Percentiles rank a stretch among this genome's conserved stretches.
phyloP scores from a whole-genome alignment of 2,329 filamentous ascomycete genomes.

The Cladosporium colombiae region DNA sequence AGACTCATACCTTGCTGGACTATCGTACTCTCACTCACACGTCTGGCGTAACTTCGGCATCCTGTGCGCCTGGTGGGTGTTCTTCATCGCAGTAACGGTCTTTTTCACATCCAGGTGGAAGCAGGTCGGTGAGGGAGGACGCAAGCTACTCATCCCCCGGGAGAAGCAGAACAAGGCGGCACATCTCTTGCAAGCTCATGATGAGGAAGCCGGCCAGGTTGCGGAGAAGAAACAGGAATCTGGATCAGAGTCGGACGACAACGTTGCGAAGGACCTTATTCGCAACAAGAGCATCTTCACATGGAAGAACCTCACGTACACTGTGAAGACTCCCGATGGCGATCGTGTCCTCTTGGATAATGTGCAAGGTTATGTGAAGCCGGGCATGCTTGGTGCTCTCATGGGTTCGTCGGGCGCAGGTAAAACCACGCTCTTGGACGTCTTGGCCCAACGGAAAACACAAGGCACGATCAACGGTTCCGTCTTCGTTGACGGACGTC shows the following conservation, averaged over 20 bases:
- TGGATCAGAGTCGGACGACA: constrained; percentile 8
- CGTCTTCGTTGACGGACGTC: constrained; percentile 47
- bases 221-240: background rate
- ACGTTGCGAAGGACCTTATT: constrained; percentile 49
- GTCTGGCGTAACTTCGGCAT: constrained; percentile 66
- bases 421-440: constrained; percentile 43
- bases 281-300: constrained; percentile 73
- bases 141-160: constrained; percentile 60
- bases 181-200: constrained; percentile 22
- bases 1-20: constrained; percentile 61
- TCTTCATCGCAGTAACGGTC: constrained; percentile 62
- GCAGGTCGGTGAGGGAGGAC: constrained; percentile 34
- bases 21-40: constrained; percentile 45
- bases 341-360: constrained; percentile 56
- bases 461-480: constrained; percentile 49
- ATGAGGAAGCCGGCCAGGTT: constrained; percentile 23
- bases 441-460: constrained; percentile 46
- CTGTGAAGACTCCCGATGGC: constrained; percentile 54
- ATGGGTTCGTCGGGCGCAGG: constrained; percentile 73
- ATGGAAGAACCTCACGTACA: constrained; percentile 84
- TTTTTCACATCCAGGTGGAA: constrained; percentile 60
- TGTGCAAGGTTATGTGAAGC: constrained; percentile 71
- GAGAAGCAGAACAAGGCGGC: constrained; percentile 51
- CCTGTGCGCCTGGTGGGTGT: constrained; percentile 63
- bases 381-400: constrained; percentile 74